These are phyloP conservation scores for Wickerhamiella sergipiensis DNA, from an alignment of 805 yeast genomes.

Conservation along the genomic window DNA sequence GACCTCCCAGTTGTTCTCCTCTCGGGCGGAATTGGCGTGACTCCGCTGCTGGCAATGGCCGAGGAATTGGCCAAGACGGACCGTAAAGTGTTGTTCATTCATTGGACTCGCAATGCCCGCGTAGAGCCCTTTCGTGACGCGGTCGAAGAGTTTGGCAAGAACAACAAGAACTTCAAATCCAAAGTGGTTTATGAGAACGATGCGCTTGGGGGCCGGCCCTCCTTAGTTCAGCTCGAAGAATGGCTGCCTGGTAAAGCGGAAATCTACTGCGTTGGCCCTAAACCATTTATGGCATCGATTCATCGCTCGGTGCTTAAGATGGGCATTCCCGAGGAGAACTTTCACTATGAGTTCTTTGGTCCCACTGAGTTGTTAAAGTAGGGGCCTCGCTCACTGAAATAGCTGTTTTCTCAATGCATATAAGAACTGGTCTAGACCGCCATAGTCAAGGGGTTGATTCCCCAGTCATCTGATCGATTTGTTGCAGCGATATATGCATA, in stretches of 20 bases:
- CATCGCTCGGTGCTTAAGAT: constrained; percentile 1
- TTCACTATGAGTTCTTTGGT: constrained; percentile 16
- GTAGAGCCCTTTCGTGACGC: constrained; percentile 5
- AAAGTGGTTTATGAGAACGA: not conserved
- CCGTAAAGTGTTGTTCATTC: constrained; percentile 24
- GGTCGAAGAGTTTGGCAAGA: constrained; percentile 8
- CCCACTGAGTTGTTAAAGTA: constrained; percentile 4
- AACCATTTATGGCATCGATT: constrained; percentile 14
- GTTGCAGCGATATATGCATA: not conserved
- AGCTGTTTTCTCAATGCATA: not conserved
- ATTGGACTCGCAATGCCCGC: constrained; percentile 22
- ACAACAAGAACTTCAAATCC: constrained; percentile 6
- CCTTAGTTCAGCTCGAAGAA: constrained; percentile 5
- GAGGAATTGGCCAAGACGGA: constrained; percentile 25
- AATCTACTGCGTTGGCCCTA: constrained; percentile 15
- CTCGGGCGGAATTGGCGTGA: constrained; percentile 56
- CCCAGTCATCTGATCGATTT: not conserved
- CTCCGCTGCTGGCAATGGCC: constrained; percentile 45
- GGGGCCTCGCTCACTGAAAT: too few relatives aligned
- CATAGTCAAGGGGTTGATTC: too few relatives aligned
- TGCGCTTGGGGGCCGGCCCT: constrained; percentile 1
- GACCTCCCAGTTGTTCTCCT: constrained; percentile 30
- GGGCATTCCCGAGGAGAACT: constrained; percentile 7
- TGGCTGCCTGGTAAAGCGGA: constrained; percentile 2
- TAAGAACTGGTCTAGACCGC: not conserved